phyloP scores from a whole-genome alignment of 78 protist species.

The Protostelium mycophagum region DNA sequence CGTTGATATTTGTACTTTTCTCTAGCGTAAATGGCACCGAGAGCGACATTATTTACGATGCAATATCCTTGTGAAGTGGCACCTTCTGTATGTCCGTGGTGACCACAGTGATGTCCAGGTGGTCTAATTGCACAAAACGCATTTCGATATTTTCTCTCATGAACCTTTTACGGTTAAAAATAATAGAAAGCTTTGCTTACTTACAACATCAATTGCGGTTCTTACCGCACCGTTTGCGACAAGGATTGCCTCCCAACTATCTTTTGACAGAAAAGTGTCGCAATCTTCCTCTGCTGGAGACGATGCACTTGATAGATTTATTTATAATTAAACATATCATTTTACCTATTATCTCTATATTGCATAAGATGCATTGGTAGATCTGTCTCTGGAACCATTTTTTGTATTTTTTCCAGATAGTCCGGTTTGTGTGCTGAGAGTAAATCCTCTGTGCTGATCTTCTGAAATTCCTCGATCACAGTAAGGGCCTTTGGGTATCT shows the following conservation, averaged over 20 bases:
- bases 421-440: not conserved
- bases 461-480: not conserved
- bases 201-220: not conserved
- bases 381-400: not conserved
- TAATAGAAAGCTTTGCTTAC: no score
- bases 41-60: slow-evolving; percentile 75
- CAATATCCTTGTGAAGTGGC: slow-evolving; percentile 79
- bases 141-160: slow-evolving; percentile 12
- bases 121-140: slow-evolving; percentile 59
- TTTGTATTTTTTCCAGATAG: not conserved
- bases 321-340: no score
- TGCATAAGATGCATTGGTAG: not conserved
- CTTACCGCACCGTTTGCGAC: not conserved
- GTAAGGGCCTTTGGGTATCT: not conserved
- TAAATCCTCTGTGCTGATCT: not conserved
- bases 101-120: slow-evolving; percentile 63
- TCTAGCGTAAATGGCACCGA: slow-evolving; percentile 77
- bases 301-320: no score
- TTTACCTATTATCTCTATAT: no score
- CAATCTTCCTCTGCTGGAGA: not conserved
- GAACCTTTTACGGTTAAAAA: slow-evolving; percentile 1
- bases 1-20: slow-evolving; percentile 18
- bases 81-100: slow-evolving; percentile 46
- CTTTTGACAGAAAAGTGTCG: not conserved
- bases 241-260: not conserved